Conservation (phyloP, 371 early-diverging fungal genomes). For the Lichtheimia corymbifera region DNA sequence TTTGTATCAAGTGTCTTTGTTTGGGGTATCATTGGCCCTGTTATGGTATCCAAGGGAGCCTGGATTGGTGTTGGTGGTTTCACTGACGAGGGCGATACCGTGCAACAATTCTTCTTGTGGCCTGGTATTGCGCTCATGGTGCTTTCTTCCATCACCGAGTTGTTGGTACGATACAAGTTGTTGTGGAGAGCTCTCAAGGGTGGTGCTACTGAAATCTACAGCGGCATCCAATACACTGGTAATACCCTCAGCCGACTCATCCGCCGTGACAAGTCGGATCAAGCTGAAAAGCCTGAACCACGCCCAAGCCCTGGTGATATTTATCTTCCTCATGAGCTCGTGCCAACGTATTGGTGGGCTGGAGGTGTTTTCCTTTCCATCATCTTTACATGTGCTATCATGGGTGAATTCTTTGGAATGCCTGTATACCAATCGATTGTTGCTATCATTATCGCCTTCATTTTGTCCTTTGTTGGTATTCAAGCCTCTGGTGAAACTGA, state of each 20-base stretch:
- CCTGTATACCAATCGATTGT: conserved; percentile 55
- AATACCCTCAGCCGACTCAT: background rate
- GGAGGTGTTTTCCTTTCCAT: conserved; percentile 58
- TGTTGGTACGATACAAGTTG: conserved; percentile 52
- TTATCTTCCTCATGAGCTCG: conserved; percentile 38
- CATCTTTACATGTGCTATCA: conserved; percentile 61
- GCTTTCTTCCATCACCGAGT: conserved; percentile 63
- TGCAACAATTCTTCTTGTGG: conserved; percentile 66
- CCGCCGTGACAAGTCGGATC: background rate
- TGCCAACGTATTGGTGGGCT: conserved; percentile 65
- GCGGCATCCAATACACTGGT: background rate
- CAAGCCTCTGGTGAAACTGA: conserved; percentile 70
- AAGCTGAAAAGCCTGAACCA: background rate
- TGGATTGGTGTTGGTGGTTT: conserved; percentile 39
- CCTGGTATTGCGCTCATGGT: conserved; percentile 79
- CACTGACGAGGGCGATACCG: conserved; percentile 31
- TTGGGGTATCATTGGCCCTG: conserved; percentile 55
- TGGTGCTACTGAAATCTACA: background rate
- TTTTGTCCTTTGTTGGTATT: conserved; percentile 70
- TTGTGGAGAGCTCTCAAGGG: conserved; percentile 56
- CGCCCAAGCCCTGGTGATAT: conserved; percentile 30
- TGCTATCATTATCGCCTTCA: conserved; percentile 64
- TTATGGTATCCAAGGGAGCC: conserved; percentile 41
- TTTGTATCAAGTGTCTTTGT: conserved; percentile 55
- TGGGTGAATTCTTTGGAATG: conserved; percentile 59